These are phyloP conservation scores for Alternaria atra DNA, from an alignment of 2,329 filamentous ascomycete genomes.

Conservation along the genomic window DNA sequence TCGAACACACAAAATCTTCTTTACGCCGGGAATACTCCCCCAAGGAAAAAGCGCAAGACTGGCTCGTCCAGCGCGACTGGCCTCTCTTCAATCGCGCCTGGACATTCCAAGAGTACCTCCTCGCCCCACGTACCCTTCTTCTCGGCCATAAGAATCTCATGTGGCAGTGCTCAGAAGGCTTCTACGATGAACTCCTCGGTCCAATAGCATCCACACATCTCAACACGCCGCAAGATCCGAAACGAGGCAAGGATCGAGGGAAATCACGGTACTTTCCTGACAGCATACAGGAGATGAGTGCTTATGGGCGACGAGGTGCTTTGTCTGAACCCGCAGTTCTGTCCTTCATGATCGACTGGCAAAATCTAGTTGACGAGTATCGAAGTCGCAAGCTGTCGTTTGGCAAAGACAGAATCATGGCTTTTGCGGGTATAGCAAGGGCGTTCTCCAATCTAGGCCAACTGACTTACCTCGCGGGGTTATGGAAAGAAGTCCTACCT, in stretches of 20 bases:
- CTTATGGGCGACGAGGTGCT: not conserved
- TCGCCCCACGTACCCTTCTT: conserved; percentile 21
- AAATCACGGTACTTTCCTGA: conserved; percentile 18
- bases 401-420: conserved; percentile 16
- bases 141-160: conserved; percentile 22
- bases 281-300: not conserved
- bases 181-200: conserved; percentile 21
- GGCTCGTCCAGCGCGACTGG: conserved; percentile 14
- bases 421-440: conserved; percentile 17
- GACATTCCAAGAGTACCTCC: conserved; percentile 31
- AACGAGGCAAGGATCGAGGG: not conserved
- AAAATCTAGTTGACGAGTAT: conserved; percentile 15
- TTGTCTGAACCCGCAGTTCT: not conserved
- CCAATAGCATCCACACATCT: not conserved
- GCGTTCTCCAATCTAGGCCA: not conserved
- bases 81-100: conserved; percentile 27
- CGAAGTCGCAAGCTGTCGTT: not conserved
- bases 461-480: conserved; percentile 19
- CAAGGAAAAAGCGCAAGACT: not conserved
- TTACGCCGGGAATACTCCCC: not conserved
- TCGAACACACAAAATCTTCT: conserved; percentile 2
- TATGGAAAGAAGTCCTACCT: conserved; percentile 9
- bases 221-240: not conserved
- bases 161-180: conserved; percentile 19
- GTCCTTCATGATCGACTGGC: not conserved